Evolutionary conservation across 2,329 filamentous ascomycete genomes (phyloP), one percentile per base, ranked within the genome.

Genomic region (Fusarium graminum): DNA sequence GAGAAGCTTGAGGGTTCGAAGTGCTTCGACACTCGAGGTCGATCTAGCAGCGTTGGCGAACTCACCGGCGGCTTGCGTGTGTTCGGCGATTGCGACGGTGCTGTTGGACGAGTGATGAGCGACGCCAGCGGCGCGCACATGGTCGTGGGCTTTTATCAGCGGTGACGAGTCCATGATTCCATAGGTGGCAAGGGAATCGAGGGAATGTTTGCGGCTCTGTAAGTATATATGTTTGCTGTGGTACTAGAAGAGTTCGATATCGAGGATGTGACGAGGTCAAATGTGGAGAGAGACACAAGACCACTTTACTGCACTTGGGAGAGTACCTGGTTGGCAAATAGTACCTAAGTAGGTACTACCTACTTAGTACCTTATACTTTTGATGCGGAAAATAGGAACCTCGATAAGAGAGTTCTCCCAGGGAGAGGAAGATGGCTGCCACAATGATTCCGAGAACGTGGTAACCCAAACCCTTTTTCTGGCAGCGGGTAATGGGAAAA

Each of bases 41-140:
- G 80, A 85, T 63, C 88, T 86, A n/a, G 92, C 89, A 29, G 93
- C 94, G 62, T 90, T 90, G 62, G 92, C 90, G 77, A 97, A 98
- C 76, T 97, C 92, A 66, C 89, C 90, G 3, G 95, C 94, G 36
- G 95, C 95, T 57, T 92, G 84, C 52, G 94, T 89, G 79, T 98
- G 94, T 77, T 97, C 92, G 74, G 91, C 91, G 74, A 93, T 91
- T 64, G 94, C 94, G 45, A 92, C 89, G 8, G 90, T 90, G 55
- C 92, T 92, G 75, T 95, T 89, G 54, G 83, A 84, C 43, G 91
- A 89, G 73, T 93, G 88, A 25, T 85, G 89, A 54, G 89, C 84
- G 25, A 92, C 89, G 41, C 94, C 94, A 73, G 92, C 94, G 73
- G 92, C 94, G 72, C 90, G 89, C 49, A 93, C 94, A 80, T 97